Percentiles rank a stretch among this genome's conserved stretches.
Evolutionary conservation across 495 filamentous ascomycete genomes (phyloP).

Genomic region (Aspergillus ostianus): DNA sequence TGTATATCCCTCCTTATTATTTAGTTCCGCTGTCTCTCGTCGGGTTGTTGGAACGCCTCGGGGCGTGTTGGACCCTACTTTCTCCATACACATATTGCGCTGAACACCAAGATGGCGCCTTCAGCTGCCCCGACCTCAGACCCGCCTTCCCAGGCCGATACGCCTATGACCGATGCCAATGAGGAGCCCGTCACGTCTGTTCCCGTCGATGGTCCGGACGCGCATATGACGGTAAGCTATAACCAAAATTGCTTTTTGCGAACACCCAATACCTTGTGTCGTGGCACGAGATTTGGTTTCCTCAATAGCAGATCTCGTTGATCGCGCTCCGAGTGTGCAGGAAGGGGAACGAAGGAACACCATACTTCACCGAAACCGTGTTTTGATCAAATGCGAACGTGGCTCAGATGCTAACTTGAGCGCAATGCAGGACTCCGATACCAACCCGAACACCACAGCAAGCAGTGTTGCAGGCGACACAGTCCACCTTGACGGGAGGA

Average conservation of each 20-base stretch:
- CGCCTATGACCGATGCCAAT: conserved; percentile 60
- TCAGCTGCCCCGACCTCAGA: conserved; percentile 48
- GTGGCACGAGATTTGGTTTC: not conserved
- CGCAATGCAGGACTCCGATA: conserved; percentile 71
- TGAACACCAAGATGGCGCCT: conserved; percentile 56
- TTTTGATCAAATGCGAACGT: not conserved
- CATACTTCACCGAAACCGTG: conserved; percentile 66
- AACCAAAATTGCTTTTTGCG: conserved; percentile 3
- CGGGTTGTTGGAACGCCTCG: not conserved
- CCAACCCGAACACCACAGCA: conserved; percentile 85
- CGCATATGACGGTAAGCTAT: conserved; percentile 44
- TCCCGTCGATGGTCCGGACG: conserved; percentile 43
- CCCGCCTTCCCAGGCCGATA: conserved; percentile 50
- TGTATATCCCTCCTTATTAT: not conserved
- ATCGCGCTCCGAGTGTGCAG: conserved; percentile 31
- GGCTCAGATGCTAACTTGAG: conserved; percentile 8
- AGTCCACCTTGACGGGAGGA: conserved; percentile 68
- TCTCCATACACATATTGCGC: conserved; percentile 29
- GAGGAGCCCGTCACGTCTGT: conserved; percentile 46
- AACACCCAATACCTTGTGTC: not conserved
- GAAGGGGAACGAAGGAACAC: conserved; percentile 68
- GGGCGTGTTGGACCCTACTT: conserved; percentile 2
- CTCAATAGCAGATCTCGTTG: not conserved
- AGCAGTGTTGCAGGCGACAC: conserved; percentile 81
- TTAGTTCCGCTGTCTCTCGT: not conserved